These are phyloP conservation scores for Populus euphratica DNA, from an alignment of 345 rosid species.

Conservation along the genomic window DNA sequence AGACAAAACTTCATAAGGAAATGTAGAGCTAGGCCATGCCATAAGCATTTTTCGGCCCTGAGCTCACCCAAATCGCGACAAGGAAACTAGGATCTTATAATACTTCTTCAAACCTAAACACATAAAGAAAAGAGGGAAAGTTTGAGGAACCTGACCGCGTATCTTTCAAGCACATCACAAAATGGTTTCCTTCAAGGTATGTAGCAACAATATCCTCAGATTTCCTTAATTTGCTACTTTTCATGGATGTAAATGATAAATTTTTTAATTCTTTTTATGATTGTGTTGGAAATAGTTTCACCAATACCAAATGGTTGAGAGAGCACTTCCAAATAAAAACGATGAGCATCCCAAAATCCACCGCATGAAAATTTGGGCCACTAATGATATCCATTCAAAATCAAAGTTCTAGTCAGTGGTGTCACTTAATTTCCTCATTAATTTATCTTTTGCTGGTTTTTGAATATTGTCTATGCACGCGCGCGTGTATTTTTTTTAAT, in stretches of 20 bases:
- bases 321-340: conserved; percentile 54
- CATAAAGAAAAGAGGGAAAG: neutral
- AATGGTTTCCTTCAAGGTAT: conserved; percentile 5
- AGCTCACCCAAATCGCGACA: neutral
- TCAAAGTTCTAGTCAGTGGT: conserved; percentile 56
- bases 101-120: neutral
- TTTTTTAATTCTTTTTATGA: neutral
- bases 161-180: neutral
- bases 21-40: neutral
- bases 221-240: neutral
- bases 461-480: neutral
- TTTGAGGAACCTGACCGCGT: neutral
- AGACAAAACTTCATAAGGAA: neutral
- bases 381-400: conserved; percentile 57
- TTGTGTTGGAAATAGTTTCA: conserved; percentile 35
- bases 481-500: too few species aligned
- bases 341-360: conserved; percentile 57
- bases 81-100: neutral
- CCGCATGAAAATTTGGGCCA: conserved; percentile 61
- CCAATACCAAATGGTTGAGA: conserved; percentile 65
- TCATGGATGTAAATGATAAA: neutral
- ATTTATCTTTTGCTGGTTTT: neutral
- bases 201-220: neutral
- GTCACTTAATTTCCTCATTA: neutral
- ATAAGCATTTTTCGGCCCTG: neutral